Evolutionary conservation across 2,329 filamentous ascomycete species (phyloP).

Genomic region (Aspergillus ustus): DNA sequence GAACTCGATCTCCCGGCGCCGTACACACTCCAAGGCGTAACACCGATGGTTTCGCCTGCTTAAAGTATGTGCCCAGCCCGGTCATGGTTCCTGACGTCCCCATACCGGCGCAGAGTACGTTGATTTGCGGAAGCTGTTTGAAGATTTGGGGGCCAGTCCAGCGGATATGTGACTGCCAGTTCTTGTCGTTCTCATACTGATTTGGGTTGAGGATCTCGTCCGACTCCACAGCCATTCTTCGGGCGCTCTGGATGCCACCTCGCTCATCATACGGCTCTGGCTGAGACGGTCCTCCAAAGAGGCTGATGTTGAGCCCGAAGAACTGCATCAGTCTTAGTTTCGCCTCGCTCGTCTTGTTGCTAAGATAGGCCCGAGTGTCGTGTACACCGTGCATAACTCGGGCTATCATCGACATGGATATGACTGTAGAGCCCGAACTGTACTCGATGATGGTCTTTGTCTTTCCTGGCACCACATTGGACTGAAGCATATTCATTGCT

Average conservation of each 20-base stretch:
- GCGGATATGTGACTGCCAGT: constrained; percentile 53
- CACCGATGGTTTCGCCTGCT: constrained; percentile 49
- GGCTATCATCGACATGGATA: constrained; percentile 62
- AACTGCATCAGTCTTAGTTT: constrained; percentile 63
- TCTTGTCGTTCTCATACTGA: constrained; percentile 60
- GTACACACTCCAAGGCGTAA: constrained; percentile 57
- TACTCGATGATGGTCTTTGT: constrained; percentile 63
- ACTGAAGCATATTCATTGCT: constrained; percentile 58
- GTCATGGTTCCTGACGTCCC: constrained; percentile 61
- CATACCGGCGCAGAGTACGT: constrained; percentile 61
- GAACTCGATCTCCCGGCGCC: constrained; percentile 60
- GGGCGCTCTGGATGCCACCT: constrained; percentile 58
- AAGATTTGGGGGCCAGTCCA: constrained; percentile 66
- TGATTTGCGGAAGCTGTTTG: constrained; percentile 61
- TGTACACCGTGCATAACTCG: constrained; percentile 56
- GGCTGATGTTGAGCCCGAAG: constrained; percentile 61
- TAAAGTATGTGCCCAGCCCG: constrained; percentile 57
- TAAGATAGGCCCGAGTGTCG: constrained; percentile 61
- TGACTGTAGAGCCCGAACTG: constrained; percentile 66
- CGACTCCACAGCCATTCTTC: constrained; percentile 48
- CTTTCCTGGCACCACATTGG: constrained; percentile 46
- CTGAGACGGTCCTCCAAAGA: constrained; percentile 64
- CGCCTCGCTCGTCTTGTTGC: constrained; percentile 61
- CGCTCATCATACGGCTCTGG: constrained; percentile 59
- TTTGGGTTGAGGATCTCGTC: constrained; percentile 57